Evolutionary conservation across 805 yeast genomes (phyloP).

Genomic region (Suhomyces pyralidae): DNA sequence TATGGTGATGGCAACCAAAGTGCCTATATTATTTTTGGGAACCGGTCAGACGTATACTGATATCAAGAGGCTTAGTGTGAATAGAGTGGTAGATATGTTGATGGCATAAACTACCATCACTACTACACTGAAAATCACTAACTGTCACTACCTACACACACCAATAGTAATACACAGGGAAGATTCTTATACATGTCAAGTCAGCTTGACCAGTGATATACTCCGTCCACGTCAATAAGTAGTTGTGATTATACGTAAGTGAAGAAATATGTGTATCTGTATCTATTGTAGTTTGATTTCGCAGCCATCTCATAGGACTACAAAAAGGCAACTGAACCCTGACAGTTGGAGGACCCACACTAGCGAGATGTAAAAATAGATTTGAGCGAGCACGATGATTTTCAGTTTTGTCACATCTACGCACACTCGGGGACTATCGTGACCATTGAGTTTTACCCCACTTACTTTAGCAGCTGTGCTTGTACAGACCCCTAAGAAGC

Average conservation of each 20-base stretch:
- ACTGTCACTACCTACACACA: no score
- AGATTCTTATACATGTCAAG: no score
- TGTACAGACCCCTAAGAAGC: not conserved
- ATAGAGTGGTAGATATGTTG: conserved; percentile 85
- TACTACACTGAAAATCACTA: no score
- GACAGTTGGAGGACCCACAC: not conserved
- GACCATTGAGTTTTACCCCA: not conserved
- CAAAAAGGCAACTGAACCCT: not conserved
- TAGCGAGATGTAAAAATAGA: not conserved
- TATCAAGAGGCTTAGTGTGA: conserved; percentile 82
- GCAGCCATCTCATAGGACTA: not conserved
- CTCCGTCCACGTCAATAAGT: not conserved
- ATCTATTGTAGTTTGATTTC: not conserved
- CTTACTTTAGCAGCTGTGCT: not conserved
- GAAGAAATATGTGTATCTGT: no score
- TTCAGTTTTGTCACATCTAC: no score
- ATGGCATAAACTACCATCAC: conserved; percentile 47
- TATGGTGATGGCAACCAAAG: conserved; percentile 94
- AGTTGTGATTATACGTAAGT: no score
- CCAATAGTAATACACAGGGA: no score
- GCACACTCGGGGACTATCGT: not conserved
- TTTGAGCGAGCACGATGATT: not conserved
- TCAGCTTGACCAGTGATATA: no score
- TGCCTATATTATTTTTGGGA: conserved; percentile 93
- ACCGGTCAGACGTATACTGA: conserved; percentile 97